Conservation (phyloP, 441 rosid genomes). For the Cnidoscolus chayamansa region DNA sequence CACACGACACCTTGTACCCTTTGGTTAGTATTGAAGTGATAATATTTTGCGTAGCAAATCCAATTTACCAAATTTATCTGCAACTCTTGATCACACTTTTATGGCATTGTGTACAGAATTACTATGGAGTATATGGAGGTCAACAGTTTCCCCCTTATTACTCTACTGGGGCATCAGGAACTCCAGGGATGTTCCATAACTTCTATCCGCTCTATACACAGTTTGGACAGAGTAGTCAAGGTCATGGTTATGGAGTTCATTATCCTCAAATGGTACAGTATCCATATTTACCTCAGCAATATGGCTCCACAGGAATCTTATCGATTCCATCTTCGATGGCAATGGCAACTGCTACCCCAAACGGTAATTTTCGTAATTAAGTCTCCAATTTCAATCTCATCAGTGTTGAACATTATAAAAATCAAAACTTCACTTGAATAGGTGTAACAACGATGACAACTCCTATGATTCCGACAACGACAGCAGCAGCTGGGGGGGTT, state of each 20-base stretch:
- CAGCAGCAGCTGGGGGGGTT: conserved; percentile 21
- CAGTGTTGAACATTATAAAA: no score
- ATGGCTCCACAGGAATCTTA: conserved; percentile 47
- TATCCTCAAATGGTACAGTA: conserved; percentile 61
- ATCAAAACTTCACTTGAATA: conserved; percentile 22
- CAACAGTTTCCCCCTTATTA: conserved; percentile 64
- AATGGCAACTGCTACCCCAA: conserved; percentile 32
- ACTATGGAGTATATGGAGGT: conserved; percentile 65
- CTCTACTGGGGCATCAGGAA: conserved; percentile 44
- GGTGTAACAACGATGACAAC: conserved; percentile 29
- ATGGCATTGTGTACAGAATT: conserved; percentile 46
- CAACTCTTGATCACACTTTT: conserved; percentile 17
- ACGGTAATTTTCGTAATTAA: conserved; percentile 24
- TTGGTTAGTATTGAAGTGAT: conserved; percentile 41
- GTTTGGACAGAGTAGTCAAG: conserved; percentile 55
- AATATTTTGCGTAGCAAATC: background rate
- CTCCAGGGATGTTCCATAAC: conserved; percentile 54
- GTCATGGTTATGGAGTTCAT: conserved; percentile 55
- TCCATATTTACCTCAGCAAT: conserved; percentile 59
- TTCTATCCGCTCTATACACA: conserved; percentile 60
- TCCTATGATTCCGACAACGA: conserved; percentile 1
- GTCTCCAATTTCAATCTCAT: background rate
- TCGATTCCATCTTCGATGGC: conserved; percentile 58
- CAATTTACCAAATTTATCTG: background rate
- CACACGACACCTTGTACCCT: conserved; percentile 64